A percentile compares a stretch with the other conserved stretches of the same genome.
Conservation (phyloP, 73 alveolate genomes). For the Durusdinium trenchii region DNA sequence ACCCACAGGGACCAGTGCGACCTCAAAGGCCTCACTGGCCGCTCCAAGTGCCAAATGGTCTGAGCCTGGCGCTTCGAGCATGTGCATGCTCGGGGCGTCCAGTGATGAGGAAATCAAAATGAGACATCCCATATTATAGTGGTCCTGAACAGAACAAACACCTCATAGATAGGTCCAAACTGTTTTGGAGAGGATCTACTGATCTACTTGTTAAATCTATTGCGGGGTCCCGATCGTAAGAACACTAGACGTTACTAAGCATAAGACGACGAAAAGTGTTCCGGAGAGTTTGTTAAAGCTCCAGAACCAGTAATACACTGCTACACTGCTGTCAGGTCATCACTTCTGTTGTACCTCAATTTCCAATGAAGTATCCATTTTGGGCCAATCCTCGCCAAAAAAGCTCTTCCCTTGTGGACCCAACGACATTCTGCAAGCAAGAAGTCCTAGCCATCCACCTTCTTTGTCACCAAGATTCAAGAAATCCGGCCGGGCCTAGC, state of each 20-base stretch:
- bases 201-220: neutral
- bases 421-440: too few species aligned
- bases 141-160: neutral
- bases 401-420: too few species aligned
- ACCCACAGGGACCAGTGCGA: neutral
- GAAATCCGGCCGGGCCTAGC: too few species aligned
- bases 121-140: neutral
- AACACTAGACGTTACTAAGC: neutral
- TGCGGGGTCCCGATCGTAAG: neutral
- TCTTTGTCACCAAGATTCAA: too few species aligned
- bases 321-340: too few species aligned
- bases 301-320: too few species aligned
- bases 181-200: neutral
- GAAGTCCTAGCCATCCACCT: too few species aligned
- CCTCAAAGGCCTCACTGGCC: constrained; percentile 54
- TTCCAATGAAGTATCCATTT: too few species aligned
- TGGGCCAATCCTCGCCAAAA: too few species aligned
- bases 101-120: neutral
- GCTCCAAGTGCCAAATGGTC: constrained; percentile 75
- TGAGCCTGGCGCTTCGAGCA: constrained; percentile 31
- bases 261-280: too few species aligned
- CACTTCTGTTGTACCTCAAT: too few species aligned
- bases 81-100: neutral
- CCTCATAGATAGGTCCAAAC: neutral
- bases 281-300: too few species aligned